phyloP scores from a whole-genome alignment of 2,329 filamentous ascomycete genomes.

The Calonectria pteridis region DNA sequence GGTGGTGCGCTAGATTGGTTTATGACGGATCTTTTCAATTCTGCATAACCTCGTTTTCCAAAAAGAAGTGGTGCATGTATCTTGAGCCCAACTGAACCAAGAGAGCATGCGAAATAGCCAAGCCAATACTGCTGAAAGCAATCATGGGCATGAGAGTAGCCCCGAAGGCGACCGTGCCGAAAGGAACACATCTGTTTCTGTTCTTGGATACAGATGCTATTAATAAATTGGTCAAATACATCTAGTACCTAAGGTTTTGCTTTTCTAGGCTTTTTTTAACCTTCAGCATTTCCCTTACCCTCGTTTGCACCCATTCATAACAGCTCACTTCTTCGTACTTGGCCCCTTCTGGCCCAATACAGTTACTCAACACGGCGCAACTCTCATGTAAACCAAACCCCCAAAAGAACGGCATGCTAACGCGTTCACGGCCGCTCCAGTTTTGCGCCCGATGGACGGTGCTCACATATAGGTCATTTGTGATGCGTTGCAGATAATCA shows the following conservation, averaged over 20 bases:
- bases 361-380: neutral
- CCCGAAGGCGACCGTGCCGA: too few species aligned
- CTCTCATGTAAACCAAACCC: neutral
- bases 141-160: too few species aligned
- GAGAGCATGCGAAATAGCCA: too few species aligned
- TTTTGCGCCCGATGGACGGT: neutral
- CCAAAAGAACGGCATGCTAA: slow-evolving; percentile 7
- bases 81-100: too few species aligned
- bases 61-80: too few species aligned
- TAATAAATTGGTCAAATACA: too few species aligned
- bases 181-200: too few species aligned
- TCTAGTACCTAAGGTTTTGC: too few species aligned
- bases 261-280: neutral
- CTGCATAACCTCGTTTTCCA: neutral
- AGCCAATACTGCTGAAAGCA: too few species aligned
- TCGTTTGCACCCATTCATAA: slow-evolving; percentile 1
- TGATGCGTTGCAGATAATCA: neutral
- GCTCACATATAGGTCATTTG: neutral
- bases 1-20: neutral
- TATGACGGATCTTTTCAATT: neutral
- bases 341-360: neutral
- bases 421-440: neutral
- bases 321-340: slow-evolving; percentile 1
- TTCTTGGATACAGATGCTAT: too few species aligned
- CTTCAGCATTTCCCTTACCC: slow-evolving; percentile 3